Conservation (phyloP, 345 rosid species). For the Murraya koenigii region DNA sequence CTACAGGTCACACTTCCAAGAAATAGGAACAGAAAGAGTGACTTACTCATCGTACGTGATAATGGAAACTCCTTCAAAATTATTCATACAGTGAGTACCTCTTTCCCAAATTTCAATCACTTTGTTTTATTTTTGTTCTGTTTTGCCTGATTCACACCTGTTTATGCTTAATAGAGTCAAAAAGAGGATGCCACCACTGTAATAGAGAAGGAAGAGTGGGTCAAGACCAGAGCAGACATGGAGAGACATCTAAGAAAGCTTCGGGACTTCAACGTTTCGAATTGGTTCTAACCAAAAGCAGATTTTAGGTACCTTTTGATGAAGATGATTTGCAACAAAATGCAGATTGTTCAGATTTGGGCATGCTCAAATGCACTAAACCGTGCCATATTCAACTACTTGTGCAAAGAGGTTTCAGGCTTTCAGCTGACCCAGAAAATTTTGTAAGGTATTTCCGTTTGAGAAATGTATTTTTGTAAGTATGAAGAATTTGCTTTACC, state of each 20-base stretch:
- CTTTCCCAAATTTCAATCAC: neutral
- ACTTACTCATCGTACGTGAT: constrained; percentile 81
- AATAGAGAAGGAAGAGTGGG: constrained; percentile 89
- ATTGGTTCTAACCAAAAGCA: constrained; percentile 59
- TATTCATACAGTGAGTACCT: constrained; percentile 48
- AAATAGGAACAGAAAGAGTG: constrained; percentile 76
- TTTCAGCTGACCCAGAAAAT: neutral
- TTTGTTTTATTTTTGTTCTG: neutral
- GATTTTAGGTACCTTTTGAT: neutral
- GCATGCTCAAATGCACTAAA: neutral
- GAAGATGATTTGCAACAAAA: neutral
- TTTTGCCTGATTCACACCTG: neutral
- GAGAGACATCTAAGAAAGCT: constrained; percentile 90
- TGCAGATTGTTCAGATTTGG: neutral
- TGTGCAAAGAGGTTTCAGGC: neutral
- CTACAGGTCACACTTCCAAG: constrained; percentile 73
- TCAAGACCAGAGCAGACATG: constrained; percentile 67
- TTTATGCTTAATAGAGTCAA: constrained; percentile 43
- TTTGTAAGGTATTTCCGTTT: neutral
- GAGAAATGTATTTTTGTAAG: neutral
- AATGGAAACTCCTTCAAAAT: constrained; percentile 81
- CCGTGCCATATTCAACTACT: neutral
- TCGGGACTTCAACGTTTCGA: constrained; percentile 73
- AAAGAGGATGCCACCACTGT: constrained; percentile 74
- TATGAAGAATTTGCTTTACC: neutral